Conservation (phyloP, 495 filamentous ascomycete species). For the Parathielavia hyrcaniae region DNA sequence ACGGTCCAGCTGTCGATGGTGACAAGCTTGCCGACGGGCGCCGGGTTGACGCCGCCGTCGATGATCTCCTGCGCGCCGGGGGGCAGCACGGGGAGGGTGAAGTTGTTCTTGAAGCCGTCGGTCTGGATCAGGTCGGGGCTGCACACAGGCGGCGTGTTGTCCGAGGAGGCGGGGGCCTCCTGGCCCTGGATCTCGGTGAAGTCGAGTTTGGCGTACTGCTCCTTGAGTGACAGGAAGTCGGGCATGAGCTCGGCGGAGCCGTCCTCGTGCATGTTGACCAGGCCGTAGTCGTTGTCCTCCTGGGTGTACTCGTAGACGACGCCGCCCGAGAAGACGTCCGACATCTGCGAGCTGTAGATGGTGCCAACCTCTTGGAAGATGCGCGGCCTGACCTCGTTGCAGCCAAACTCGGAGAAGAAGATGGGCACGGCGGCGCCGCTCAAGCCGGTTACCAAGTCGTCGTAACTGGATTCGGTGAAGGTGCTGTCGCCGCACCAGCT, state of each 20-base stretch:
- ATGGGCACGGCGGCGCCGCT: conserved; percentile 67
- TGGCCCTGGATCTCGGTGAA: conserved; percentile 53
- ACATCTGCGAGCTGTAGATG: conserved; percentile 79
- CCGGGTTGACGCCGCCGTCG: conserved; percentile 45
- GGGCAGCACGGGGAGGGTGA: conserved; percentile 58
- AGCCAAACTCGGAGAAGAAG: conserved; percentile 96
- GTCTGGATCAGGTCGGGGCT: conserved; percentile 54
- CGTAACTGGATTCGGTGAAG: conserved; percentile 64
- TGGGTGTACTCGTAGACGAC: conserved; percentile 83
- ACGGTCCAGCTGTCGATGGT: conserved; percentile 40
- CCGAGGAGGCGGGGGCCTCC: conserved; percentile 49
- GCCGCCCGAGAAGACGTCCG: conserved; percentile 70
- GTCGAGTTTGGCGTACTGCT: conserved; percentile 68
- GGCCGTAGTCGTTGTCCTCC: conserved; percentile 66
- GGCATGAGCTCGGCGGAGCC: conserved; percentile 54
- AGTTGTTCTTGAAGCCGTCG: conserved; percentile 62
- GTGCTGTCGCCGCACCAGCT: conserved; percentile 82
- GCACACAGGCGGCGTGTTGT: conserved; percentile 54
- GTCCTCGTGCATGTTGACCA: conserved; percentile 64
- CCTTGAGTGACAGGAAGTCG: conserved; percentile 72
- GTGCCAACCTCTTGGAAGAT: conserved; percentile 74
- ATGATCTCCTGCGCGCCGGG: conserved; percentile 46
- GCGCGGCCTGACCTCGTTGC: conserved; percentile 75
- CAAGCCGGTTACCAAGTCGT: conserved; percentile 66
- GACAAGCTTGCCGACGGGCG: conserved; percentile 38